phyloP scores from a whole-genome alignment of 2,329 filamentous ascomycete genomes.

The Pseudocercospora fuligena region DNA sequence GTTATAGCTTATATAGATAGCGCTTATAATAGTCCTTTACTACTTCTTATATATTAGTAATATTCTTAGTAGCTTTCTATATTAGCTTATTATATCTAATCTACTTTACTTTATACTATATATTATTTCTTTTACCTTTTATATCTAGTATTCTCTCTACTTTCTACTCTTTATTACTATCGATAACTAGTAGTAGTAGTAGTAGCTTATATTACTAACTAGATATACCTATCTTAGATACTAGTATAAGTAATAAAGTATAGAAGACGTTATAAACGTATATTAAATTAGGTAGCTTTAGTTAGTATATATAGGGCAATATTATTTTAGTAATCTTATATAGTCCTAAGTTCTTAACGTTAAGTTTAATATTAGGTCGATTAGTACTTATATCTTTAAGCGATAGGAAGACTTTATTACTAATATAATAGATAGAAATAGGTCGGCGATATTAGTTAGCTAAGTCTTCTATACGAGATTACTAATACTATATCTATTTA shows the following conservation, averaged over 20 bases:
- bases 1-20: no score
- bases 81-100: no score
- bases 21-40: no score
- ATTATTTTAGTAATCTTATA: constrained; percentile 1
- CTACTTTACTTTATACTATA: no score
- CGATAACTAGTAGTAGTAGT: not conserved
- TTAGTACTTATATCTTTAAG: not conserved
- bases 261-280: not conserved
- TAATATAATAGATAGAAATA: not conserved
- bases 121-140: not conserved
- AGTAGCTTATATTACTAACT: not conserved
- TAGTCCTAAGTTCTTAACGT: not conserved
- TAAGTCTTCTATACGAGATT: not conserved
- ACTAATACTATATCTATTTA: not conserved
- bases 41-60: no score
- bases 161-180: not conserved
- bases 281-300: not conserved
- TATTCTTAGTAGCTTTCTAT: no score
- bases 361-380: not conserved
- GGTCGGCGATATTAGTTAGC: not conserved
- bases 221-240: not conserved
- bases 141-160: not conserved
- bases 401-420: not conserved
- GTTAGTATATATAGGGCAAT: not conserved
- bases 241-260: not conserved